Base-by-base conservation (phyloP, 2,329 filamentous ascomycete genomes). In the Emmonsia crescens region DNA sequence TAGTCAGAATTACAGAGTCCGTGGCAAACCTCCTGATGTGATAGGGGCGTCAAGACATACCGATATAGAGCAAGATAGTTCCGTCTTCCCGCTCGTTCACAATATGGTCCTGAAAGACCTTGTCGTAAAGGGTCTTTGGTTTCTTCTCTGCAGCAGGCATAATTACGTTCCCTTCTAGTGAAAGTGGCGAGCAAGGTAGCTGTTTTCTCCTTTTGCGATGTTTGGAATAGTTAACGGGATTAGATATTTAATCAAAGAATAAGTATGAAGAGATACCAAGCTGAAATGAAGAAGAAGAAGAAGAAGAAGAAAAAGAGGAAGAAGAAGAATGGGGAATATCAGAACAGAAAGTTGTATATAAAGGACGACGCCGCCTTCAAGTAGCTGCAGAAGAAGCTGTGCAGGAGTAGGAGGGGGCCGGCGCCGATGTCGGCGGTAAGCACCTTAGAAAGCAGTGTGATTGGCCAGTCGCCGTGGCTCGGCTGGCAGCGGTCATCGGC, bases 51-150 rank as follows among this genome's bases (percentile, higher is more conserved):
- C 5, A 33, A 21, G 29, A 75, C 85, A 68, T 80, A 91, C 91
- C 91, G 73, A 97, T 97, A 76, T 97, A 97, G 63, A 97, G 82
- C 66, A 96, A 80, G 70, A 95, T 82, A 62, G 92, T 96, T 77
- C 93, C 93, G 78, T 97, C 93, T 61, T 91, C 85, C 82, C 92
- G 90, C 84, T 96, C 89, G 72, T 96, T 90, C 73, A 99, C 92
- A 71, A 97, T 88, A 76, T 99, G 94, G 79, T 88, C 88, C 70
- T 90, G 85, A 71, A 97, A 88, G 77, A 97, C 92, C 86, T 97
- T 97, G 83, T 97, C 93, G 79, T 97, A 97, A 73, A 96, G 83
- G 69, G 92, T 96, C 77, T 87, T 87, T 61, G 89, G 90, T 66
- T 81, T 83, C 75, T 82, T 80, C 68, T 88, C 85, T 69, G 84